A percentile compares a stretch with the other conserved stretches of the same genome.
Conservation (phyloP, 768 basidiomycete genomes). For the Suillus subalutaceus region DNA sequence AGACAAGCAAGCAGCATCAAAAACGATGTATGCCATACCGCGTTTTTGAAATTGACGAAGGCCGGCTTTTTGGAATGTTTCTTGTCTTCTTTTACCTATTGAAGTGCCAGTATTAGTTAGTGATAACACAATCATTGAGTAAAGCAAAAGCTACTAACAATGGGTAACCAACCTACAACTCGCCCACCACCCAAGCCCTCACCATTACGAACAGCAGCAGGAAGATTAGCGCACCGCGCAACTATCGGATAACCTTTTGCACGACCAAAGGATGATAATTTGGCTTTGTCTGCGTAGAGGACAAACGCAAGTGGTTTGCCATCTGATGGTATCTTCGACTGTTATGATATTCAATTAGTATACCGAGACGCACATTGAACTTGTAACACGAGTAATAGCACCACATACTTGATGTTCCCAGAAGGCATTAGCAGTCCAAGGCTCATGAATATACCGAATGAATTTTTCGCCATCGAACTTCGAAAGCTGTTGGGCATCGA, state of each 20-base stretch:
- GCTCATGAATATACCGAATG: too few relatives aligned
- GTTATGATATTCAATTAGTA: too few relatives aligned
- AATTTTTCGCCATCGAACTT: too few relatives aligned
- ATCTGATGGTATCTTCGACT: not conserved
- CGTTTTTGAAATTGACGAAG: constrained; percentile 22
- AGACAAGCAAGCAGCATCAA: constrained; percentile 27
- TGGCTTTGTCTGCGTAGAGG: constrained; percentile 35
- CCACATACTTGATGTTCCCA: not conserved
- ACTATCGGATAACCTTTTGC: constrained; percentile 22
- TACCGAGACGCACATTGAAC: too few relatives aligned
- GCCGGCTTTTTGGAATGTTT: constrained; percentile 8
- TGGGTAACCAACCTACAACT: constrained; percentile 7
- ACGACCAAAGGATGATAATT: constrained; percentile 20
- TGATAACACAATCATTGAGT: too few relatives aligned
- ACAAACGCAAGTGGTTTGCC: constrained; percentile 29
- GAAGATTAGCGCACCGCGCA: constrained; percentile 18
- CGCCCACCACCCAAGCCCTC: constrained; percentile 16
- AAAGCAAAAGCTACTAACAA: too few relatives aligned
- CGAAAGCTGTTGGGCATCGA: too few relatives aligned
- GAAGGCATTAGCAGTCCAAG: not conserved
- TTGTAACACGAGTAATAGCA: too few relatives aligned
- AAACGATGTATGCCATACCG: constrained; percentile 27
- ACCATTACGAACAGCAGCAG: constrained; percentile 15
- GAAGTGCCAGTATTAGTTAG: too few relatives aligned
- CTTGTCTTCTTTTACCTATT: constrained; percentile 7